phyloP scores from a whole-genome alignment of 345 rosid genomes.

The Dipteronia dyeriana region DNA sequence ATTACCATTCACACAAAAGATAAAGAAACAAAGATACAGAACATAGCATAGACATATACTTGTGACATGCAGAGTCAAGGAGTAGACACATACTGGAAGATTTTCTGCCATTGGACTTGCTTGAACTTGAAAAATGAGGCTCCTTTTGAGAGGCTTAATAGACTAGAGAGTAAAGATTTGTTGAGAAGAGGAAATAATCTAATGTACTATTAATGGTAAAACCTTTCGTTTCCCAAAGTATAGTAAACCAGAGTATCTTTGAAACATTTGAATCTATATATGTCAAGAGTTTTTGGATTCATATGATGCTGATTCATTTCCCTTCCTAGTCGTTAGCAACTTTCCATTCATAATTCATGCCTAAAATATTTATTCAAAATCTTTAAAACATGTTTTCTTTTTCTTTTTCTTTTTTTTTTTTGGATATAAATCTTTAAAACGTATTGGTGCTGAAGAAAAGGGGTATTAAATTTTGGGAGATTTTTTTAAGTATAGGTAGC shows the following conservation, averaged over 20 bases:
- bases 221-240: neutral
- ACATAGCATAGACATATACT: neutral
- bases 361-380: too few species aligned
- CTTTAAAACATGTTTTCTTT: too few species aligned
- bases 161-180: neutral
- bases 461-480: too few species aligned
- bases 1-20: neutral
- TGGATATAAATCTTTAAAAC: too few species aligned
- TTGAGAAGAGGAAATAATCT: neutral
- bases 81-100: slow-evolving; percentile 7
- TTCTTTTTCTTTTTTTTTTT: too few species aligned
- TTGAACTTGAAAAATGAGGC: neutral
- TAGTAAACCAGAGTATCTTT: neutral
- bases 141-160: neutral
- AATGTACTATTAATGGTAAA: neutral
- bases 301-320: neutral
- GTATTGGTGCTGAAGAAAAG: too few species aligned
- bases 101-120: slow-evolving; percentile 10
- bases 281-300: too few species aligned
- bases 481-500: neutral
- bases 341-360: neutral
- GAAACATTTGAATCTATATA: too few species aligned
- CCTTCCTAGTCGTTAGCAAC: neutral
- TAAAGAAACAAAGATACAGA: neutral
- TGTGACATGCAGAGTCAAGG: neutral